Base-by-base conservation (phyloP, 2,329 filamentous ascomycete genomes). In the Fusarium oligoseptatum region DNA sequence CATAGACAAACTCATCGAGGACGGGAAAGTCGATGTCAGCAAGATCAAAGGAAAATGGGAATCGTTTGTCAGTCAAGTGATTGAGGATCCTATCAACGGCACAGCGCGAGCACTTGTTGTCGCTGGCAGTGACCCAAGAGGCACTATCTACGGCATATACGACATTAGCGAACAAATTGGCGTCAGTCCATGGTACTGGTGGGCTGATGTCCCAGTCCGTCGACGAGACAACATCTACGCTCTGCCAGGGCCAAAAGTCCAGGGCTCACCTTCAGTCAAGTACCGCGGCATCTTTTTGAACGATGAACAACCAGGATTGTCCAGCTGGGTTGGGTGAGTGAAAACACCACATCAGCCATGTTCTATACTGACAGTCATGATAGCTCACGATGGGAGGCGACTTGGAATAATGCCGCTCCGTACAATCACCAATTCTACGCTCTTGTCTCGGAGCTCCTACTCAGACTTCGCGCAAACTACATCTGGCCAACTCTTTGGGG, bases 401-500 rank as follows among this genome's bases (percentile, higher is more conserved):
- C 75, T 9, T 78, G 76, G 76, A 78, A 78, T 57, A 86, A 88
- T 64, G 83, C 86, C 1, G 86, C 88, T 8, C 91, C 92, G 74
- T 92, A 93, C 78, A 84, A 84, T 17, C 86, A 87, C 27, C 87
- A 93, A 0, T 93, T 93, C 10, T 94, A 95, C 81, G 84, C 87
- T 5, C 88, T 89, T 22, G 89, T 95, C 22, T 94, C 93, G 71
- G 93, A 95, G 82, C 85, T 95, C 1, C 83, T 94, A 2, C 88
- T 95, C 7, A 88, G 93, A 8, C 85, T 93, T 32, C 88, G 90
- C 41, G 92, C 92, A 17, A 95, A 95, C 81, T 94, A 94, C 77
- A 84, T 95, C 60, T 95, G 93, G 93, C 93, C 93, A 0, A 88
- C 92, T 1, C 86, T 90, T 79, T 95, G 92, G 93, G 89, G 87